Conservation (phyloP, 306 rosid species). For the Ammopiptanthus mongolicus region DNA sequence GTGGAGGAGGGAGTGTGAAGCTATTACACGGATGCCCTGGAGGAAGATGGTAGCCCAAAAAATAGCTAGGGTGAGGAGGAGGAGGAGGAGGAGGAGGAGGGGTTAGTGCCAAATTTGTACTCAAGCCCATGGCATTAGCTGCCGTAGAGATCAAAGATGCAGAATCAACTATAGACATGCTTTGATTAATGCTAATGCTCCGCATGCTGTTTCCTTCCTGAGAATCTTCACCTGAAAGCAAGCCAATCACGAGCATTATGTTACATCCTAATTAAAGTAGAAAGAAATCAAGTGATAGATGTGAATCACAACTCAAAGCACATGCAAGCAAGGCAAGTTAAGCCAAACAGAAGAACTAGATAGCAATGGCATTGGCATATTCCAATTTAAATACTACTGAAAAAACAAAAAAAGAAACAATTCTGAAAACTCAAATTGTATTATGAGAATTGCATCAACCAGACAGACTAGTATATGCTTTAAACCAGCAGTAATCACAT, state of each 20-base stretch:
- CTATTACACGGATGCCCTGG: slow-evolving; percentile 79
- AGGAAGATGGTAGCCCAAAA: slow-evolving; percentile 83
- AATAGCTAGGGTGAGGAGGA: slow-evolving; percentile 63
- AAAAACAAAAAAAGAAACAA: background rate
- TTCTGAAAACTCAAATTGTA: background rate
- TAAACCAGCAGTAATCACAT: background rate
- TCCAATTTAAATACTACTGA: background rate
- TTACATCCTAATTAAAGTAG: background rate
- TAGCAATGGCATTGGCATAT: background rate
- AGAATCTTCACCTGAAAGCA: slow-evolving; percentile 54
- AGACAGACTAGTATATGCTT: background rate
- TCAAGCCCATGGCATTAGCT: background rate
- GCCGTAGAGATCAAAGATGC: slow-evolving; percentile 27
- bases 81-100: slow-evolving; percentile 65
- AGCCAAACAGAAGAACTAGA: slow-evolving; percentile 2
- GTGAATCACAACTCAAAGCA: background rate
- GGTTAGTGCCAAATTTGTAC: slow-evolving; percentile 22
- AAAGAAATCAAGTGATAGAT: slow-evolving; percentile 10
- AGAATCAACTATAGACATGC: slow-evolving; percentile 18
- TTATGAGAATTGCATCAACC: background rate
- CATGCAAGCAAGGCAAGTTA: background rate
- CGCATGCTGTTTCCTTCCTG: slow-evolving; percentile 23
- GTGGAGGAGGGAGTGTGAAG: slow-evolving; percentile 89
- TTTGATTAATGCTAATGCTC: slow-evolving; percentile 34
- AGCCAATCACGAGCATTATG: slow-evolving; percentile 24